Conservation (phyloP, 495 filamentous ascomycete genomes). For the Aspergillus ellipticus region DNA sequence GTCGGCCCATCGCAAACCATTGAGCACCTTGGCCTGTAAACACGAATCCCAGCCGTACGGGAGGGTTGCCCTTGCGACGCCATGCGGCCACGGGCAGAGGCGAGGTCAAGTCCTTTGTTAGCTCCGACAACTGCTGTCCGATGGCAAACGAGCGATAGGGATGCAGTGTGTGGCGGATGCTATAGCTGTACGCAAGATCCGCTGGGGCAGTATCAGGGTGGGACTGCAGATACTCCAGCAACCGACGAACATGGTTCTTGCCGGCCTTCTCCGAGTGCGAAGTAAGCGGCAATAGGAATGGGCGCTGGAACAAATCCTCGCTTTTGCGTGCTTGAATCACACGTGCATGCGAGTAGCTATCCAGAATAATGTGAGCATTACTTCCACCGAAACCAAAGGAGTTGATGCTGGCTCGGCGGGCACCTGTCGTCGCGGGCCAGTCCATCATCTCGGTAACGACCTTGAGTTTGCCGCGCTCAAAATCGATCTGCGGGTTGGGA, state of each 20-base stretch:
- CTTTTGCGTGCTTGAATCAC: not conserved
- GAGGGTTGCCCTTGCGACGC: not conserved
- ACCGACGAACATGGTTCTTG: not conserved
- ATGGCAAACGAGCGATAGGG: not conserved
- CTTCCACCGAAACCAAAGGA: constrained; percentile 34
- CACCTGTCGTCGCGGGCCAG: constrained; percentile 14
- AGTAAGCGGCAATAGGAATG: not conserved
- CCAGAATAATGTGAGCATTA: constrained; percentile 34
- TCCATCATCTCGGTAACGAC: constrained; percentile 5
- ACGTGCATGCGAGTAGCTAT: constrained; percentile 17
- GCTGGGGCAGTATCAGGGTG: not conserved
- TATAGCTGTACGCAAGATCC: not conserved
- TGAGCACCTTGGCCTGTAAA: constrained; percentile 45
- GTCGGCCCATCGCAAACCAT: constrained; percentile 31
- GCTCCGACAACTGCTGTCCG: not conserved
- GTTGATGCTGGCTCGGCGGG: constrained; percentile 25
- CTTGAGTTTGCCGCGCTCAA: constrained; percentile 17
- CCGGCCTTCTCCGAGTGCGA: not conserved
- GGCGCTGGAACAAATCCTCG: no score
- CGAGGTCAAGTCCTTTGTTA: not conserved
- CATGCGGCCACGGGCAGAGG: not conserved
- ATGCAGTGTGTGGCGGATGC: not conserved
- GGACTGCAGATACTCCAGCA: not conserved
- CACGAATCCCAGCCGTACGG: constrained; percentile 20
- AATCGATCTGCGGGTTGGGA: constrained; percentile 38